Percentiles rank a stretch among this genome's conserved stretches.
Evolutionary conservation across 2,329 filamentous ascomycete species (phyloP).

Genomic region (Penicillium griseofulvum): DNA sequence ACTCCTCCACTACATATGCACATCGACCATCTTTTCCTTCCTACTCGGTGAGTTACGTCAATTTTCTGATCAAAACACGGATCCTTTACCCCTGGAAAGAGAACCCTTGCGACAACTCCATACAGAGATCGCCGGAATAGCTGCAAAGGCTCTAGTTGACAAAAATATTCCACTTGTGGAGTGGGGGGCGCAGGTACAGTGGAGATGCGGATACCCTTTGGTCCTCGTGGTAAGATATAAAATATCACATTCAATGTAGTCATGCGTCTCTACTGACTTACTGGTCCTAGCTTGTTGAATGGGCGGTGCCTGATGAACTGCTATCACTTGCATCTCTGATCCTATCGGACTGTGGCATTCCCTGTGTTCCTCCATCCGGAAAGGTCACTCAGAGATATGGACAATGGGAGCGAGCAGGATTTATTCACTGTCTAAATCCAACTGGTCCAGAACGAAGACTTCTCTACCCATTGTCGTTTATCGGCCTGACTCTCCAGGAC

Average conservation of each 20-base stretch:
- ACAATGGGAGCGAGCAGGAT: slow-evolving; percentile 10
- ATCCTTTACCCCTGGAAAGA: not conserved
- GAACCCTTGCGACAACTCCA: not conserved
- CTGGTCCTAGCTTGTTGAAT: slow-evolving; percentile 8
- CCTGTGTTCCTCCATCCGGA: not conserved
- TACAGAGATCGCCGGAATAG: not conserved
- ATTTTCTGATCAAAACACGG: not conserved
- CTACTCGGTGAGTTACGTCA: no score
- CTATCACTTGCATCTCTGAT: slow-evolving; percentile 5
- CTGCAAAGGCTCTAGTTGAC: slow-evolving; percentile 6
- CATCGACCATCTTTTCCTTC: no score
- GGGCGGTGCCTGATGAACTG: slow-evolving; percentile 10
- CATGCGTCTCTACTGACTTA: not conserved
- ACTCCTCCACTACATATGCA: no score
- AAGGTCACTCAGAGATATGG: not conserved
- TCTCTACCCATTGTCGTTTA: slow-evolving; percentile 10
- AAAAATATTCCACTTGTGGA: slow-evolving; percentile 7
- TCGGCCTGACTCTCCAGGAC: slow-evolving; percentile 12
- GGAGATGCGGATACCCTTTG: not conserved
- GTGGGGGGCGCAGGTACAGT: slow-evolving; percentile 10
- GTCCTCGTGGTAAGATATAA: slow-evolving; percentile 6
- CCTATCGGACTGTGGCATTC: slow-evolving; percentile 2
- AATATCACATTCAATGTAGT: not conserved
- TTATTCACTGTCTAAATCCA: not conserved
- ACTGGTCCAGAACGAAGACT: not conserved